Evolutionary conservation across 208 protist species (phyloP).

Genomic region (Novymonas esmeraldas): DNA sequence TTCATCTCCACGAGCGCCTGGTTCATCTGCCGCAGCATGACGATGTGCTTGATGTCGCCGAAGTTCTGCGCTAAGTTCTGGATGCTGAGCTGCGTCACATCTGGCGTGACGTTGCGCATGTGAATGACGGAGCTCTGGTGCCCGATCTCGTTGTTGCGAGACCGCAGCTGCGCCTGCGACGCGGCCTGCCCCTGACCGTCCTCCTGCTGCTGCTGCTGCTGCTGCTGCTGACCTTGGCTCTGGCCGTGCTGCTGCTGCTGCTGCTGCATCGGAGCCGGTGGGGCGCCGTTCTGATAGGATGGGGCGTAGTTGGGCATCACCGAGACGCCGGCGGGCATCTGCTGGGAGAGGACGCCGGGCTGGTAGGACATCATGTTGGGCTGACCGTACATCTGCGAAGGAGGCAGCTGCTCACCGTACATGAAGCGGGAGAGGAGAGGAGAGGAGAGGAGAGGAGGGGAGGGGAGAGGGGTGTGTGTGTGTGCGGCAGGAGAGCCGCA

Average conservation of each 20-base stretch:
- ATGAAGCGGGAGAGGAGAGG: conserved; percentile 28
- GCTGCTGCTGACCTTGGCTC: conserved; percentile 29
- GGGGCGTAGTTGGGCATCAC: conserved; percentile 58
- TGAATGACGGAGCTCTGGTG: conserved; percentile 86
- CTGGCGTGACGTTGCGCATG: conserved; percentile 91
- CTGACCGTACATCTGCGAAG: conserved; percentile 70
- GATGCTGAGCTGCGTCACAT: conserved; percentile 91
- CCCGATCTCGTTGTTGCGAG: conserved; percentile 90
- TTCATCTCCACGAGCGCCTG: conserved; percentile 94
- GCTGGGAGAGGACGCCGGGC: conserved; percentile 31
- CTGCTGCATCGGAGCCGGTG: conserved; percentile 20
- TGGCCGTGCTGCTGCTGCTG: conserved; percentile 22
- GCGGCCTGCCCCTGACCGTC: conserved; percentile 15
- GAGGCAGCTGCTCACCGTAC: conserved; percentile 78
- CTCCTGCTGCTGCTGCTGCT: conserved; percentile 16
- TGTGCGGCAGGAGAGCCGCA: too few relatives aligned
- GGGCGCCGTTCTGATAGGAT: conserved; percentile 34
- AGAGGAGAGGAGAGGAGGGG: neutral
- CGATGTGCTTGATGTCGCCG: conserved; percentile 91
- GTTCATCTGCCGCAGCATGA: conserved; percentile 94
- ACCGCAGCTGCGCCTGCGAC: conserved; percentile 27
- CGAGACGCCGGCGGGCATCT: conserved; percentile 36
- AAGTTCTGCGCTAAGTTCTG: conserved; percentile 88
- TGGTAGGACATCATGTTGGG: conserved; percentile 77
- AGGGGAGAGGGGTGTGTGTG: neutral